These are phyloP conservation scores for Phlegmacium glaucopus DNA, from an alignment of 768 basidiomycete species.

Conservation along the genomic window DNA sequence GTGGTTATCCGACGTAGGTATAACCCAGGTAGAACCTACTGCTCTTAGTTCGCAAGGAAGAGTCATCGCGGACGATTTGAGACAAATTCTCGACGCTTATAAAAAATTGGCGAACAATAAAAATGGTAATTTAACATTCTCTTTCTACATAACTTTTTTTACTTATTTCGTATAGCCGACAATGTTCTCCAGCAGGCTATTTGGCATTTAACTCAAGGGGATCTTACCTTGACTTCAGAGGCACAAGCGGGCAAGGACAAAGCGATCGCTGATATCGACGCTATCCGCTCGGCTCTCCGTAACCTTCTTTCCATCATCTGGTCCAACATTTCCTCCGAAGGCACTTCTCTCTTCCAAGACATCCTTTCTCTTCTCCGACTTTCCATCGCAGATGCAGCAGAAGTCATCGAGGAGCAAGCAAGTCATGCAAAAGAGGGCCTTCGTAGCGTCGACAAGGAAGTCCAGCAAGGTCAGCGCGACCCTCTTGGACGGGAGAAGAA, in stretches of 20 bases:
- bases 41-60: conserved; percentile 56
- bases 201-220: conserved; percentile 60
- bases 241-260: conserved; percentile 38
- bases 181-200: conserved; percentile 62
- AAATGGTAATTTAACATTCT: conserved; percentile 39
- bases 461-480: conserved; percentile 60
- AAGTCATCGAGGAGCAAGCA: conserved; percentile 52
- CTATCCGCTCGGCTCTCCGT: conserved; percentile 47
- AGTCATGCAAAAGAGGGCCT: conserved; percentile 48
- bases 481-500: conserved; percentile 50
- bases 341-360: conserved; percentile 52
- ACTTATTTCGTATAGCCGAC: conserved; percentile 41
- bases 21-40: conserved; percentile 42
- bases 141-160: background rate
- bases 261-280: conserved; percentile 45
- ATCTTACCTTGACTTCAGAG: conserved; percentile 38
- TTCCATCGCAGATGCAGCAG: conserved; percentile 64
- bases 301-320: conserved; percentile 51
- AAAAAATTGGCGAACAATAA: conserved; percentile 51
- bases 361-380: conserved; percentile 64
- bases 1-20: conserved; percentile 46
- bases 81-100: conserved; percentile 54
- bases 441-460: conserved; percentile 52
- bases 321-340: conserved; percentile 50
- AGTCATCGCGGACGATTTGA: conserved; percentile 45